Evolutionary conservation across 768 basidiomycete species (phyloP).

Genomic region (Suillus decipiens): DNA sequence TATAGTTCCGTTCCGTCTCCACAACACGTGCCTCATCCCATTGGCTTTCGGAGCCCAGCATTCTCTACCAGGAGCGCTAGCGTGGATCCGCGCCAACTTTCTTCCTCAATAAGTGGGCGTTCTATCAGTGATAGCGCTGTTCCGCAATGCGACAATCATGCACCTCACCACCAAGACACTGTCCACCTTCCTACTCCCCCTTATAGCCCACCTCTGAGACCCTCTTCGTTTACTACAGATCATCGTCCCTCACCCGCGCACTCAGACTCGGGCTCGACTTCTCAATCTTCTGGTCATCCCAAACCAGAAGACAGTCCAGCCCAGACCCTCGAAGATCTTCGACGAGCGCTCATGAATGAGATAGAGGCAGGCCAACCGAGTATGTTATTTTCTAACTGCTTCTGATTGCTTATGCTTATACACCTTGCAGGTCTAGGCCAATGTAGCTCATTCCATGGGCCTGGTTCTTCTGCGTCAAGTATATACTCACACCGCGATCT

Average conservation of each 20-base stretch:
- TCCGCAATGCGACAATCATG: conserved; percentile 10
- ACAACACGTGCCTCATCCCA: neutral
- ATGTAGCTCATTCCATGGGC: neutral
- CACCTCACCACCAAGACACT: conserved; percentile 2
- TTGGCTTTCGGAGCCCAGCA: neutral
- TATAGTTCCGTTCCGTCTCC: neutral
- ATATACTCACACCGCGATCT: conserved; percentile 4
- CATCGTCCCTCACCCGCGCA: neutral
- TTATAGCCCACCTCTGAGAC: conserved; percentile 27
- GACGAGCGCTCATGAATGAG: conserved; percentile 19
- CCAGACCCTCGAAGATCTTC: conserved; percentile 25
- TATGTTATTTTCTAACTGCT: conserved; percentile 1
- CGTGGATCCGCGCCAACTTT: neutral
- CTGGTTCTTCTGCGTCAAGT: conserved; percentile 14
- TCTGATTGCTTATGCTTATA: neutral
- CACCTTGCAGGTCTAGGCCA: neutral
- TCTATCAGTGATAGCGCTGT: conserved; percentile 7
- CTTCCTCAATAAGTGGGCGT: conserved; percentile 5
- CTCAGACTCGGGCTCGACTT: neutral
- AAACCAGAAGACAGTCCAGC: conserved; percentile 13
- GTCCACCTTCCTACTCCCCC: conserved; percentile 28
- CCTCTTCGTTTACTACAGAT: neutral
- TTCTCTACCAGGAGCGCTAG: conserved; percentile 10
- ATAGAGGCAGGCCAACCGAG: conserved; percentile 13
- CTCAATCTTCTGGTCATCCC: neutral